Evolutionary conservation across 495 filamentous ascomycete genomes (phyloP), one percentile per base, ranked within the genome.

Genomic region (Durotheca rogersii): DNA sequence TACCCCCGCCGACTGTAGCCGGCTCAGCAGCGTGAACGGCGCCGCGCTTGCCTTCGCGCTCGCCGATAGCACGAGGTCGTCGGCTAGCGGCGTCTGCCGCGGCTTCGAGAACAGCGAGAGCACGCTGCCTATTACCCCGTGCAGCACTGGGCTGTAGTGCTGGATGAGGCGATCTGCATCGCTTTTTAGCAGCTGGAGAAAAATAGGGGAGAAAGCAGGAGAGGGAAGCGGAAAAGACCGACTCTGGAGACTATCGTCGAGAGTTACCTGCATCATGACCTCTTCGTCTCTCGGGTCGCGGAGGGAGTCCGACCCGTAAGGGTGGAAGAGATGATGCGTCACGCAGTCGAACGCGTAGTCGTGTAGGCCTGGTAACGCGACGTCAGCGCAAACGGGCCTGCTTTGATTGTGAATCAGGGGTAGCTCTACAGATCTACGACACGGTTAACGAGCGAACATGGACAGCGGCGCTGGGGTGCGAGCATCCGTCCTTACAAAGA

Each of bases 261-360:
- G 82, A 3, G 81, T 78, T 1, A 84, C 67, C 58, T 87, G 81
- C 47, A 78, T 72, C 82, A 87, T 84, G 15, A 86, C 73, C 21
- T 77, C 73, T 41, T 77, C 75, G 40, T 85, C 79, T 23, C 75
- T 57, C 9, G 58, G 36, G 7, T 63, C 51, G 25, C 71, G 61
- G 2, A 87, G 73, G 0, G 82, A 84, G 43, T 80, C 69, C 10
- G 80, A 72, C 0, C 80, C 81, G 17, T 80, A 71, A 0, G 82
- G 82, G 37, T 81, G 80, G 57, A 86, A 85, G 31, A 86, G 70
- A 47, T 83, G 81, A 58, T 83, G 79, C 2, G 81, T 82, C 19
- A 79, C 78, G 52, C 82, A 82, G 60, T 87, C 83, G 11, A 85
- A 75, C 1, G 83, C 82, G 53, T 81, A 87, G 41, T 81, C 79